phyloP scores from a whole-genome alignment of 2,329 filamentous ascomycete genomes.

The Camptophora hylomeconis region DNA sequence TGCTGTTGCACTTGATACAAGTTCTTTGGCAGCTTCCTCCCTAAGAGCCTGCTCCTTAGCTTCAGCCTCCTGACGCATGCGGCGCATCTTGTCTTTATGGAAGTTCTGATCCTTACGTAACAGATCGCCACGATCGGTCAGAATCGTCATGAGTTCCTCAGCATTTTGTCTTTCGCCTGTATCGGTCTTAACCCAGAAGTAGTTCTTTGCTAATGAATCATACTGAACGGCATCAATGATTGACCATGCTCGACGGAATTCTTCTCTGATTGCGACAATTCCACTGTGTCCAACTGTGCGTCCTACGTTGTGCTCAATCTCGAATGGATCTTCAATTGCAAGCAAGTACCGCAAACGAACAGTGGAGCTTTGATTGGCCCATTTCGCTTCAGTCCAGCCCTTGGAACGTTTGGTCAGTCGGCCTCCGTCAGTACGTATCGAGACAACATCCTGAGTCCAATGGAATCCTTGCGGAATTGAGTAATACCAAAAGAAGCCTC shows the following conservation, averaged over 20 bases:
- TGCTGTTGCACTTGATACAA: too few species aligned
- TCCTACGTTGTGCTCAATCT: conserved; percentile 76
- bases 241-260: conserved; percentile 68
- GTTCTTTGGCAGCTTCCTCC: too few species aligned
- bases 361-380: conserved; percentile 43
- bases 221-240: conserved; percentile 39
- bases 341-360: conserved; percentile 71
- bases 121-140: conserved; percentile 13
- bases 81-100: conserved; percentile 10
- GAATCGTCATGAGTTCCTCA: conserved; percentile 19
- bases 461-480: conserved; percentile 55
- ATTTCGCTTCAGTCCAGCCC: conserved; percentile 70
- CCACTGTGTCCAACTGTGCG: conserved; percentile 73
- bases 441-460: conserved; percentile 70
- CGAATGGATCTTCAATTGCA: conserved; percentile 85
- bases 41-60: conserved; percentile 10
- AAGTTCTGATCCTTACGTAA: conserved; percentile 15
- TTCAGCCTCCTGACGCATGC: conserved; percentile 13
- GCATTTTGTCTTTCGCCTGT: too few species aligned
- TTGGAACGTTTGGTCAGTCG: conserved; percentile 63
- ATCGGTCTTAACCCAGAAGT: too few species aligned
- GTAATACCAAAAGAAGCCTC: conserved; percentile 83
- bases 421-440: conserved; percentile 58
- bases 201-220: conserved; percentile 27
- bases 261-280: conserved; percentile 68